Evolutionary conservation across 1,139 yeast genomes (phyloP), one percentile per base, ranked within the genome.

Genomic region (Meyerozyma carpophila): DNA sequence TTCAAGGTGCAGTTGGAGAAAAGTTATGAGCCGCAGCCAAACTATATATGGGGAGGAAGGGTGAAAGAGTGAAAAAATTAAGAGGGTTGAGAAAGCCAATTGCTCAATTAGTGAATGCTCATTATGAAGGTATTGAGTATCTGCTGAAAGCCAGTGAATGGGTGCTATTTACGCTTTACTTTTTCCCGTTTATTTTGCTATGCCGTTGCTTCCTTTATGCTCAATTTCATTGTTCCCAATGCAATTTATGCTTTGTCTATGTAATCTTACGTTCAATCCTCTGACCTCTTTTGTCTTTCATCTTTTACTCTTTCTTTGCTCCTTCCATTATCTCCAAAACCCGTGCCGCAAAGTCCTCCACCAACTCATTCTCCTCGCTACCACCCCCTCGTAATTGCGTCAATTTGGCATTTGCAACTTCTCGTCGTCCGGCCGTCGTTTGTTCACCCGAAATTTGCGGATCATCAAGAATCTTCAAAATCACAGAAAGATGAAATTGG

Each of bases 311-410:
- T 8, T 5, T 14, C 37, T 18, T 16, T 3, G 3, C 20, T 10
- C 16, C 16, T 25, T 34, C 37, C 37, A 34, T 34, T 2, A 49
- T 26, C 16, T 45, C 45, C n/a, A 54, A 40, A 8, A 60, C 55
- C 18, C 61, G 45, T 37, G 45, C 49, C 5, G 57, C 54, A 61
- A 84, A 83, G 53, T 83, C 89, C 56, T 84, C 90, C 6, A 85
- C 77, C 36, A 81, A 62, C 47, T 69, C 79, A 55, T 85, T 84
- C 42, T 75, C 77, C 54, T 85, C 90, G 0, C 67, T 47, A 0
- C 94, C 94, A 2, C 85, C 84, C 7, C 54, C 59, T 26, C 94
- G 63, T 29, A 85, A 66, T 46, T 80, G 81, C 10, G 78, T 71
- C 21, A 85, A 62, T 50, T 83, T 82, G 51, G 79, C 68, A 46